A percentile compares a stretch with the other conserved stretches of the same genome.
Evolutionary conservation across 768 basidiomycete genomes (phyloP).

Genomic region (Cystobasidium tubakii): DNA sequence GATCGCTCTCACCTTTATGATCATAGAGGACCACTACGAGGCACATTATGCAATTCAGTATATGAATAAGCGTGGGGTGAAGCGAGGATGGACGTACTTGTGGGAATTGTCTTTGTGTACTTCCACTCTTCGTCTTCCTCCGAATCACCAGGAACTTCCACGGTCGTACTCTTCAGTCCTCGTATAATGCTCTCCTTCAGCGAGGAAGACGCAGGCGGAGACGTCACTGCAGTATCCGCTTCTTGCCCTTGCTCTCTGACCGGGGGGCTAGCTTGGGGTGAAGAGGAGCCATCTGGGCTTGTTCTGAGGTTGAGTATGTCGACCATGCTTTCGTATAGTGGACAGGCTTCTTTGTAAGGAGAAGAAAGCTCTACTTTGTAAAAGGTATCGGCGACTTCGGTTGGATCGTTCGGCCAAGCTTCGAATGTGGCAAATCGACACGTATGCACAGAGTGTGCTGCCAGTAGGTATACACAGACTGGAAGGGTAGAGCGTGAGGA

Average conservation of each 20-base stretch:
- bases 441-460: too few relatives aligned
- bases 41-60: not conserved
- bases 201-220: constrained; percentile 11
- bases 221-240: not conserved
- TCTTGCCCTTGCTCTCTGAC: not conserved
- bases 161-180: constrained; percentile 22
- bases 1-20: constrained; percentile 24
- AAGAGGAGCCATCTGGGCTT: not conserved
- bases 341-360: too few relatives aligned
- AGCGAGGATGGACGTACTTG: constrained; percentile 23
- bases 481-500: too few relatives aligned
- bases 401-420: not conserved
- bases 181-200: constrained; percentile 37
- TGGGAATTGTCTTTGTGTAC: constrained; percentile 39
- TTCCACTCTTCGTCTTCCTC: constrained; percentile 22
- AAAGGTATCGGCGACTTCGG: not conserved
- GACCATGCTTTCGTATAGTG: constrained; percentile 5
- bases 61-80: not conserved
- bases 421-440: too few relatives aligned
- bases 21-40: constrained; percentile 33
- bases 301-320: constrained; percentile 19
- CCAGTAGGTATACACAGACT: too few relatives aligned
- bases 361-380: too few relatives aligned
- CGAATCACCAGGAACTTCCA: constrained; percentile 31
- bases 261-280: not conserved